Evolutionary conservation across 257 asterid species (phyloP).

Genomic region (Leonotis leonurus): DNA sequence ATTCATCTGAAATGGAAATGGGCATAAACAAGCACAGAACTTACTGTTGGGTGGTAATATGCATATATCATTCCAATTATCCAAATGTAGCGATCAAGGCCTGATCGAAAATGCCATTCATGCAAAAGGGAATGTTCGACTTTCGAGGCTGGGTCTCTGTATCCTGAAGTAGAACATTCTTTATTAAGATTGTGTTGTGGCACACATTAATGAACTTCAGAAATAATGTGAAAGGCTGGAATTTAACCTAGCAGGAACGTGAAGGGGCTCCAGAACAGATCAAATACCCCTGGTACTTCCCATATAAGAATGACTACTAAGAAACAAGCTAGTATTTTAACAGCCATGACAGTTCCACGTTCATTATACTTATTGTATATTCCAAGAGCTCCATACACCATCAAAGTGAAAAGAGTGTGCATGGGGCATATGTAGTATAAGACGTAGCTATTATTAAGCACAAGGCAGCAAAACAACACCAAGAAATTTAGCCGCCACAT

Average conservation of each 20-base stretch:
- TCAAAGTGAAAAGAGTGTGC: constrained; percentile 89
- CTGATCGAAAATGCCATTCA: constrained; percentile 88
- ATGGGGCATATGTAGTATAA: constrained; percentile 86
- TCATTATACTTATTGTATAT: constrained; percentile 72
- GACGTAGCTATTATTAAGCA: constrained; percentile 61
- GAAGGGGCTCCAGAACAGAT: constrained; percentile 69
- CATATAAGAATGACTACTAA: constrained; percentile 72
- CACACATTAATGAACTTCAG: constrained; percentile 10
- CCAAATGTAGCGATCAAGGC: constrained; percentile 89
- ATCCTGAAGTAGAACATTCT: constrained; percentile 42
- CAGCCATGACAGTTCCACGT: constrained; percentile 59
- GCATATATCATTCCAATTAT: constrained; percentile 88
- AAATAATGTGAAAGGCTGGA: not conserved
- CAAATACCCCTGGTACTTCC: constrained; percentile 82
- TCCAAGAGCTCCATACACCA: constrained; percentile 89
- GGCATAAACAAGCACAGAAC: constrained; percentile 19
- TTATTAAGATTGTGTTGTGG: constrained; percentile 1
- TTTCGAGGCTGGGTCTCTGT: constrained; percentile 64
- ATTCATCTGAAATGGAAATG: constrained; percentile 1
- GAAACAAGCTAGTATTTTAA: constrained; percentile 61
- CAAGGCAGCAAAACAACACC: constrained; percentile 75
- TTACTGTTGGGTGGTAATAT: constrained; percentile 83
- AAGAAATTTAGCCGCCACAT: constrained; percentile 94
- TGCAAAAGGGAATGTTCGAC: constrained; percentile 42
- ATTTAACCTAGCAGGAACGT: constrained; percentile 71